Conservation (phyloP, 106 monocot genomes). For the Dendrobium officinale region DNA sequence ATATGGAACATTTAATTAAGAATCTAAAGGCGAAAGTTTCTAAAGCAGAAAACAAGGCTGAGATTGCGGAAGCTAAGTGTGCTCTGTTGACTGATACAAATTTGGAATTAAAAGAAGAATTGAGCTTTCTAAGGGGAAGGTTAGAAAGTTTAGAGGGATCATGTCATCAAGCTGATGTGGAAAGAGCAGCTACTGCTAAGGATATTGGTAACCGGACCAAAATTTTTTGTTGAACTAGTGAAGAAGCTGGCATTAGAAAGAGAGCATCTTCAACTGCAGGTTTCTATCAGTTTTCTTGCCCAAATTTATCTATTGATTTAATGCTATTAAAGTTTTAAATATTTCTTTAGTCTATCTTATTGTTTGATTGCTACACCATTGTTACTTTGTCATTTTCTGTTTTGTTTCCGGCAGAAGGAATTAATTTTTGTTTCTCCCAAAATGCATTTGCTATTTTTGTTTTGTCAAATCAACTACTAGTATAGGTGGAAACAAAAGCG, state of each 20-base stretch:
- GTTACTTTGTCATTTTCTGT: background rate
- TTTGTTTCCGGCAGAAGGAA: background rate
- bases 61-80: slow-evolving; percentile 62
- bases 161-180: slow-evolving; percentile 47
- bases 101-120: slow-evolving; percentile 73
- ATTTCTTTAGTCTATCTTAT: background rate
- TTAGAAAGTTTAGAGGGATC: slow-evolving; percentile 51
- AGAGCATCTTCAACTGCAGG: slow-evolving; percentile 68
- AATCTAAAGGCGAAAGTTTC: slow-evolving; percentile 64
- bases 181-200: slow-evolving; percentile 46
- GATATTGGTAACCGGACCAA: slow-evolving; percentile 72
- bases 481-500: background rate
- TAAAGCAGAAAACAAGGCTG: slow-evolving; percentile 73
- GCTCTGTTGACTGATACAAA: slow-evolving; percentile 66
- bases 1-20: slow-evolving; percentile 81
- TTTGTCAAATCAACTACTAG: background rate
- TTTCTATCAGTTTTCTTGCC: slow-evolving; percentile 7
- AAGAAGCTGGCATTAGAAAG: slow-evolving; percentile 63
- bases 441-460: background rate
- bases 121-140: slow-evolving; percentile 50
- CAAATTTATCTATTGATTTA: background rate
- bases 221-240: slow-evolving; percentile 55
- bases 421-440: background rate
- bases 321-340: background rate
- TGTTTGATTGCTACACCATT: slow-evolving; percentile 1